phyloP scores from a whole-genome alignment of 306 rosid genomes.

The Castanea sativa region DNA sequence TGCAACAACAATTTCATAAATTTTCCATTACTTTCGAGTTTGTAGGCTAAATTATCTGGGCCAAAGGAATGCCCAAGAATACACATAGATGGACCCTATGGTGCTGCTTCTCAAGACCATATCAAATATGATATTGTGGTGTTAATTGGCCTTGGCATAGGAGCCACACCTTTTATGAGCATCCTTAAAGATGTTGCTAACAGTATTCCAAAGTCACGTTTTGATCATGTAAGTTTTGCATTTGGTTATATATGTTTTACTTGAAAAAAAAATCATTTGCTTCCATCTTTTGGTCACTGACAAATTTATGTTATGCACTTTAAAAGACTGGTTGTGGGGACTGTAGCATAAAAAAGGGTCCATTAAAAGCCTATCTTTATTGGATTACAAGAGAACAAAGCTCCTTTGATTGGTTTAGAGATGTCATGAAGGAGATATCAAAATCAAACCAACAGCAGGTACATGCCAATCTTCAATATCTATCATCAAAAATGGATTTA shows the following conservation, averaged over 20 bases:
- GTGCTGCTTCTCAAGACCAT: constrained; percentile 86
- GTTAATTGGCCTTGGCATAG: constrained; percentile 86
- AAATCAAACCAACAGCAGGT: constrained; percentile 59
- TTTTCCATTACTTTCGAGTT: neutral
- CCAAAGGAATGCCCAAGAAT: constrained; percentile 54
- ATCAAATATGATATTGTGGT: constrained; percentile 69
- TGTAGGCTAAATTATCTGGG: constrained; percentile 49
- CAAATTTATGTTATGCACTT: neutral
- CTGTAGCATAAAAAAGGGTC: constrained; percentile 49
- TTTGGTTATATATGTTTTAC: neutral
- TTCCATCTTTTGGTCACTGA: constrained; percentile 27
- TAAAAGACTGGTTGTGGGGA: constrained; percentile 52
- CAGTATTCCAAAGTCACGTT: constrained; percentile 25
- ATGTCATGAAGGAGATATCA: constrained; percentile 61
- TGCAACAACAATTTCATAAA: neutral
- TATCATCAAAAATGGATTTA: neutral
- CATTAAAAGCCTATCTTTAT: constrained; percentile 71
- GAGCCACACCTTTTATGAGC: constrained; percentile 91
- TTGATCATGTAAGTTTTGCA: constrained; percentile 36
- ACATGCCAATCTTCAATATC: constrained; percentile 12
- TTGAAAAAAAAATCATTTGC: neutral
- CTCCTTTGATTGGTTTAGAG: constrained; percentile 94
- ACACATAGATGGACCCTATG: constrained; percentile 88
- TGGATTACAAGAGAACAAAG: constrained; percentile 90
- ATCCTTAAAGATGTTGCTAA: constrained; percentile 70